Conservation (phyloP, 2,329 filamentous ascomycete genomes). For the Aureobasidium sp. region DNA sequence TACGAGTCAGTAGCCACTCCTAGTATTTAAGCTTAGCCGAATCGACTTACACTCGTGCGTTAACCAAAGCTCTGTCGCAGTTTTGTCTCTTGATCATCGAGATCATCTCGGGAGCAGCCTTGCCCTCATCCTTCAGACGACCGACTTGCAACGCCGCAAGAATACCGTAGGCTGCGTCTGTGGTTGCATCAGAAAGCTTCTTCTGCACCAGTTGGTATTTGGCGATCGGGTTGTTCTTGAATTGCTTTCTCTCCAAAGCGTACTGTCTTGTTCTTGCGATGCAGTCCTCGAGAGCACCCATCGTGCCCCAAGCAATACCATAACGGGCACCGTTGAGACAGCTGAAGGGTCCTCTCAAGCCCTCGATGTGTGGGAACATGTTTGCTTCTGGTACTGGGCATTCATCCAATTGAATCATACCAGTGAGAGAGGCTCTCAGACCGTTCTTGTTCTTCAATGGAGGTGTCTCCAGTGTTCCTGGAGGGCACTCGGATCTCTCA, state of each 20-base stretch:
- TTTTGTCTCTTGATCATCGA: conserved; percentile 96
- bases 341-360: conserved; percentile 79
- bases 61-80: conserved; percentile 79
- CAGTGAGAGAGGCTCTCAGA: conserved; percentile 84
- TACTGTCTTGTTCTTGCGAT: conserved; percentile 75
- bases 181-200: conserved; percentile 88
- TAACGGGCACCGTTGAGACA: conserved; percentile 91
- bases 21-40: not conserved
- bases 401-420: conserved; percentile 94
- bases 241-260: conserved; percentile 88
- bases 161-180: conserved; percentile 87
- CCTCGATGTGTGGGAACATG: conserved; percentile 89
- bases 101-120: conserved; percentile 90
- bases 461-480: conserved; percentile 85
- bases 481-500: conserved; percentile 75
- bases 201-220: conserved; percentile 97
- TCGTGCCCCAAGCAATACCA: conserved; percentile 88
- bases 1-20: conserved; percentile 13
- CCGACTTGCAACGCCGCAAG: conserved; percentile 86
- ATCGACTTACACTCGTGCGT: conserved; percentile 56
- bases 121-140: conserved; percentile 84
- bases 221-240: conserved; percentile 89
- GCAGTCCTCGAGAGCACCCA: conserved; percentile 91
- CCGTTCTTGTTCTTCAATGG: conserved; percentile 93
- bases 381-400: conserved; percentile 83